Percentiles rank a stretch among this genome's conserved stretches.
Conservation (phyloP, 768 basidiomycete genomes). For the Pleurotus djamor region DNA sequence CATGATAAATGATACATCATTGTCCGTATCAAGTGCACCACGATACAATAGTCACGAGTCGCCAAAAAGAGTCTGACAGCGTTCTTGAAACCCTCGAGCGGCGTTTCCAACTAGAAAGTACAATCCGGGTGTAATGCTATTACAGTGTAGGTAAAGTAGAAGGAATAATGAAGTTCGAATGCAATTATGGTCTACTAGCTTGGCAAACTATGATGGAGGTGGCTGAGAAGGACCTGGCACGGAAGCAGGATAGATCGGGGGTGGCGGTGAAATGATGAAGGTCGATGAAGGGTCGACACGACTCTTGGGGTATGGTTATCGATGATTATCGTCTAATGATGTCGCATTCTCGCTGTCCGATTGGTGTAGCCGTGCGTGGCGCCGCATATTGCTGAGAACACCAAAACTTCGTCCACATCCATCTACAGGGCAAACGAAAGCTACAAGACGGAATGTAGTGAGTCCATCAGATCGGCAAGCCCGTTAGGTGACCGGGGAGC, state of each 20-base stretch:
- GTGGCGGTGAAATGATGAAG: conserved; percentile 5
- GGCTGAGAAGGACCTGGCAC: conserved; percentile 1
- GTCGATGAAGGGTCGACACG: conserved; percentile 4
- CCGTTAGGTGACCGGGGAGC: conserved; percentile 20
- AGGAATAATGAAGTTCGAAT: neutral
- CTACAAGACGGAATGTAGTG: conserved; percentile 26
- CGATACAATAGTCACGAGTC: neutral
- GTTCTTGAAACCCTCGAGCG: conserved; percentile 5
- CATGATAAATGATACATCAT: conserved; percentile 7
- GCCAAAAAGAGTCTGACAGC: conserved; percentile 1
- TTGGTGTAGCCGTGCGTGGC: conserved; percentile 44
- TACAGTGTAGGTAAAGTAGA: neutral
- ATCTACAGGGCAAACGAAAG: conserved; percentile 58
- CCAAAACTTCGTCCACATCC: conserved; percentile 67
- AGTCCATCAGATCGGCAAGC: neutral
- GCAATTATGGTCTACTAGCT: conserved; percentile 6
- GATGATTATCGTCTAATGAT: conserved; percentile 5
- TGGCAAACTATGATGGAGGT: conserved; percentile 7
- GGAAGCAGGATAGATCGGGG: conserved; percentile 7
- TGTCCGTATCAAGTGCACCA: conserved; percentile 1
- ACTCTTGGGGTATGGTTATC: conserved; percentile 5
- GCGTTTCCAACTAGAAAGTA: conserved; percentile 5
- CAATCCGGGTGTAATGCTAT: neutral
- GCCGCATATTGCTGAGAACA: conserved; percentile 70
- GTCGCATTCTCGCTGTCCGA: conserved; percentile 8